Evolutionary conservation across 139 green algal genomes (phyloP).

Genomic region (Chlamydomonas asymmetrica): DNA sequence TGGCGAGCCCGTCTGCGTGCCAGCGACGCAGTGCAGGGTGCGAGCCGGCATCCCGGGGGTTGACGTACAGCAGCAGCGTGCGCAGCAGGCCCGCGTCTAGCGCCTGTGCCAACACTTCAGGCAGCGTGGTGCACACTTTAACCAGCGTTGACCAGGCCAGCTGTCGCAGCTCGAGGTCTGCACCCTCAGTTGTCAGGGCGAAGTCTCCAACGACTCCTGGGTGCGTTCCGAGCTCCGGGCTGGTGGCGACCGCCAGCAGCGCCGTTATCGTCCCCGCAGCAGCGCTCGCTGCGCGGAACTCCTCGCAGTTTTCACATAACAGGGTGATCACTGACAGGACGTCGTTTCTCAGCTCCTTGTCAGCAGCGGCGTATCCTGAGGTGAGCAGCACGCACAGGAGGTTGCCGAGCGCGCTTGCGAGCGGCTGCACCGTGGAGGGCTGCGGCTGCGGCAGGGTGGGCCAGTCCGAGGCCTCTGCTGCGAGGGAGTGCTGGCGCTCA

Average conservation of each 20-base stretch:
- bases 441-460: not conserved
- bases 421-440: constrained; percentile 13
- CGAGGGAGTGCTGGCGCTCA: too few species aligned
- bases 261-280: constrained; percentile 26
- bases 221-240: constrained; percentile 36
- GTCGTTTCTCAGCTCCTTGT: constrained; percentile 61
- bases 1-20: constrained; percentile 36
- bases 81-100: constrained; percentile 15
- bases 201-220: constrained; percentile 15
- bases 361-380: constrained; percentile 30
- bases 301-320: constrained; percentile 16
- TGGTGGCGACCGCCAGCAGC: constrained; percentile 33
- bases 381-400: constrained; percentile 28
- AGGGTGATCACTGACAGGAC: constrained; percentile 39
- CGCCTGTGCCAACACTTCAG: constrained; percentile 21
- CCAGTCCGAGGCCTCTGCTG: not conserved
- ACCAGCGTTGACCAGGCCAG: constrained; percentile 38
- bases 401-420: constrained; percentile 21
- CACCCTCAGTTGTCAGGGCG: constrained; percentile 31
- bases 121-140: constrained; percentile 27
- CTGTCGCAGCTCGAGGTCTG: constrained; percentile 52
- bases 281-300: constrained; percentile 12
- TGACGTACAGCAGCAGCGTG: constrained; percentile 31
- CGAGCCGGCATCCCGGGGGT: not conserved
- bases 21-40: constrained; percentile 30